A percentile compares a stretch with the other conserved stretches of the same genome.
These are phyloP conservation scores for Fraxinus angustifolia DNA, from an alignment of 305 asterid species.

Conservation along the genomic window DNA sequence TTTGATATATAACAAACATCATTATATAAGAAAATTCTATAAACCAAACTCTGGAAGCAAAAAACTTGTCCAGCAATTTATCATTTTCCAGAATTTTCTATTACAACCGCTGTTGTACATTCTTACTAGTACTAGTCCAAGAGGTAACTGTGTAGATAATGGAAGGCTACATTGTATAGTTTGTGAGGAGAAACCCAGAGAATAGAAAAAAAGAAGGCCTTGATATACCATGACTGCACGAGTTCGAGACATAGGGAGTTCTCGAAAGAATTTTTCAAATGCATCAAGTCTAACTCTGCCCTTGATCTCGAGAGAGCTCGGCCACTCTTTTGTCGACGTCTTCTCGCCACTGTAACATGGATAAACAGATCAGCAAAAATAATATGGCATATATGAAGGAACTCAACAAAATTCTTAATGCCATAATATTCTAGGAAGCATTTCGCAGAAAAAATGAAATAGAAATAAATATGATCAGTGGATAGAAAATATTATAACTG, in stretches of 20 bases:
- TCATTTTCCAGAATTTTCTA: constrained; percentile 16
- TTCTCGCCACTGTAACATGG: constrained; percentile 78
- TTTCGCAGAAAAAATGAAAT: background rate
- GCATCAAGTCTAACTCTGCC: constrained; percentile 96
- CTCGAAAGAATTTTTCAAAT: constrained; percentile 84
- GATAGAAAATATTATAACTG: background rate
- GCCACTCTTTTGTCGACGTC: constrained; percentile 78
- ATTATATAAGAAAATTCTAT: background rate
- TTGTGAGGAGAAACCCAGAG: constrained; percentile 40
- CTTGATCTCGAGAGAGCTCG: constrained; percentile 79
- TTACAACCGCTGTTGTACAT: constrained; percentile 32
- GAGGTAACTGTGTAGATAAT: constrained; percentile 17
- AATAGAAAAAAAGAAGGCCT: constrained; percentile 43
- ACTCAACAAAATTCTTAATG: background rate
- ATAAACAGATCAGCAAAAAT: constrained; percentile 24
- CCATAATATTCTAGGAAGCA: background rate
- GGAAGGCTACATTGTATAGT: constrained; percentile 28
- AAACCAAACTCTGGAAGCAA: background rate
- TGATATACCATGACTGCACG: constrained; percentile 99
- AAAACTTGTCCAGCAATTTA: background rate
- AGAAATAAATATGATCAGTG: background rate
- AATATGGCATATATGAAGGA: background rate
- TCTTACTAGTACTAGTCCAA: constrained; percentile 23
- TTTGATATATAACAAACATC: background rate
- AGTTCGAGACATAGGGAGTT: constrained; percentile 91